phyloP scores from a whole-genome alignment of 1,284 basidiomycete genomes.

The Trametes sp. region DNA sequence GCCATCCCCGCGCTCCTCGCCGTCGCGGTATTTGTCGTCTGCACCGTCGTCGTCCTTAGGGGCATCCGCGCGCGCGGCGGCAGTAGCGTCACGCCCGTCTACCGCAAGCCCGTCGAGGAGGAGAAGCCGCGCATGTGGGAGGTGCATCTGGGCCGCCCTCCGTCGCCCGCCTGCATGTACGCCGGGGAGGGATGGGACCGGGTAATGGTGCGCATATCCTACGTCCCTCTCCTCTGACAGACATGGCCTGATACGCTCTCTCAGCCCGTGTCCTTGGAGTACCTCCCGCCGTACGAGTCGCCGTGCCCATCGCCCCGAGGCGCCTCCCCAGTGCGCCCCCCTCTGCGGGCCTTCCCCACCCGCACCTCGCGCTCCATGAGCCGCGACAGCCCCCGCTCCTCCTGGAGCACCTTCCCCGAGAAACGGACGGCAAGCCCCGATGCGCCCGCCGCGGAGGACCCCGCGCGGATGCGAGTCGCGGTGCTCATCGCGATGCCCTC shows the following conservation, averaged over 20 bases:
- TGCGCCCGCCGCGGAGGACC: not conserved
- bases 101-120: not conserved
- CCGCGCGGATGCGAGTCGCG: constrained; percentile 12
- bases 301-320: not conserved
- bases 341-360: not conserved
- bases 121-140: constrained; percentile 18
- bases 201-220: constrained; percentile 11
- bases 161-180: not conserved
- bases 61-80: constrained; percentile 4
- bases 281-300: constrained; percentile 2
- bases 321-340: not conserved
- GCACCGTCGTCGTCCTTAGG: constrained; percentile 5
- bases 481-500: constrained; percentile 21
- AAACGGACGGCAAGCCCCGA: not conserved
- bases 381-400: constrained; percentile 2
- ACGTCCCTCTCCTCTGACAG: not conserved
- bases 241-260: not conserved
- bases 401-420: constrained; percentile 5
- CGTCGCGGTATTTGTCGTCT: constrained; percentile 13
- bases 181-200: constrained; percentile 2
- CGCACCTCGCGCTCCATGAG: not conserved
- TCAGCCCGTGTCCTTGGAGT: constrained; percentile 12
- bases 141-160: not conserved
- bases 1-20: constrained; percentile 11
- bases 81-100: constrained; percentile 1